Evolutionary conservation across 805 yeast species (phyloP).

Genomic region (Brettanomyces bruxellensis): DNA sequence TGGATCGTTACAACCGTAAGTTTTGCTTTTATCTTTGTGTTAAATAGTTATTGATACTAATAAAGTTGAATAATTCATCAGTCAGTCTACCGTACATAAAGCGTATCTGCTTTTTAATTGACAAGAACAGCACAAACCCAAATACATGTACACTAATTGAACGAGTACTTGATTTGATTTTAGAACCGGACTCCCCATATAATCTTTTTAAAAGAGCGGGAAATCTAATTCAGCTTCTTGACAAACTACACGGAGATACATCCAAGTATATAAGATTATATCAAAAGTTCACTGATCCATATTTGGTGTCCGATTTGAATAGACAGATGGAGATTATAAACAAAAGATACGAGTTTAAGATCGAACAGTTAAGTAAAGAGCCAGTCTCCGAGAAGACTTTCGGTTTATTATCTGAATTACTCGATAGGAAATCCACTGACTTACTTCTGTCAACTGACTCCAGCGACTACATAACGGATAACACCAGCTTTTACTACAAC

Average conservation of each 20-base stretch:
- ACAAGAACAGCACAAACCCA: slow-evolving; percentile 6
- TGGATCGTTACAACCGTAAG: background rate
- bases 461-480: slow-evolving; percentile 14
- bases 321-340: background rate
- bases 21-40: background rate
- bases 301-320: background rate
- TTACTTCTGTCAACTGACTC: slow-evolving; percentile 11
- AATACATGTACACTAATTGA: slow-evolving; percentile 1
- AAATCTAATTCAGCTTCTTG: slow-evolving; percentile 6
- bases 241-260: background rate
- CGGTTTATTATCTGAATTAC: slow-evolving; percentile 5
- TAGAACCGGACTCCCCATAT: slow-evolving; percentile 7
- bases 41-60: too few species aligned
- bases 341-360: background rate
- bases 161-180: slow-evolving; percentile 9
- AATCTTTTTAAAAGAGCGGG: slow-evolving; percentile 10
- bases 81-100: slow-evolving; percentile 13
- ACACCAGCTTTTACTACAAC: slow-evolving; percentile 11
- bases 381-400: slow-evolving; percentile 3
- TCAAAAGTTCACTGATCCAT: background rate
- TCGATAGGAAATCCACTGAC: slow-evolving; percentile 8
- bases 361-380: background rate
- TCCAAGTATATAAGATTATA: slow-evolving; percentile 3
- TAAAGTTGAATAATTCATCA: too few species aligned
- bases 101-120: slow-evolving; percentile 12